A percentile compares a stretch with the other conserved stretches of the same genome.
Evolutionary conservation across 192 early-diverging fungal species (phyloP).

Genomic region (Backusella morwellensis): DNA sequence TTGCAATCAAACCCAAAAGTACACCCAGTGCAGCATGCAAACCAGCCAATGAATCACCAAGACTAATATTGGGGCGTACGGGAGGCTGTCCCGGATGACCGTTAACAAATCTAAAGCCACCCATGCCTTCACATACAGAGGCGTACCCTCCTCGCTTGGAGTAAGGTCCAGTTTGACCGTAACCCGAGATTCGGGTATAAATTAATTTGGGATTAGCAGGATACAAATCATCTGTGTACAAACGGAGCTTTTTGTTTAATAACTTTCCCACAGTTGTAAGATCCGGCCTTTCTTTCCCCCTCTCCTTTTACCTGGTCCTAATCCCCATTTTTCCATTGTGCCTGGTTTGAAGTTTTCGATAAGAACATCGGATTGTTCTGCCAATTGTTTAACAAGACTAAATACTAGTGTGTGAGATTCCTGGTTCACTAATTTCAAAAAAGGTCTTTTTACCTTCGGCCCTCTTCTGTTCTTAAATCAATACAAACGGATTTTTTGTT

Average conservation of each 20-base stretch:
- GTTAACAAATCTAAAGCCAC: constrained; percentile 44
- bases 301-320: constrained; percentile 40
- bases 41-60: constrained; percentile 51
- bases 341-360: constrained; percentile 56
- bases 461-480: constrained; percentile 40
- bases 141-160: constrained; percentile 45
- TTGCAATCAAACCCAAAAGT: constrained; percentile 36
- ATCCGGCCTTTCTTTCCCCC: no score
- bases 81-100: constrained; percentile 41
- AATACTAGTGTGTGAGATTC: neutral
- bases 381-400: constrained; percentile 30
- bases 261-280: neutral
- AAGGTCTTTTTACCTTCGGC: constrained; percentile 31
- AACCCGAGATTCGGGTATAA: constrained; percentile 51
- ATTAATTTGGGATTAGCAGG: constrained; percentile 40
- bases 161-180: constrained; percentile 52
- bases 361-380: constrained; percentile 42
- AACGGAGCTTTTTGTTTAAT: neutral
- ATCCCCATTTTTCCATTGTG: constrained; percentile 55
- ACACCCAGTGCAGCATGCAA: constrained; percentile 45
- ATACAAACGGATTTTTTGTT: constrained; percentile 51
- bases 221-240: constrained; percentile 36
- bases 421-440: neutral
- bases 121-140: constrained; percentile 52
- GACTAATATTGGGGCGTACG: constrained; percentile 49